A percentile compares a stretch with the other conserved stretches of the same genome.
phyloP scores from a whole-genome alignment of 2,329 filamentous ascomycete species.

The Geosmithia putterillii region DNA sequence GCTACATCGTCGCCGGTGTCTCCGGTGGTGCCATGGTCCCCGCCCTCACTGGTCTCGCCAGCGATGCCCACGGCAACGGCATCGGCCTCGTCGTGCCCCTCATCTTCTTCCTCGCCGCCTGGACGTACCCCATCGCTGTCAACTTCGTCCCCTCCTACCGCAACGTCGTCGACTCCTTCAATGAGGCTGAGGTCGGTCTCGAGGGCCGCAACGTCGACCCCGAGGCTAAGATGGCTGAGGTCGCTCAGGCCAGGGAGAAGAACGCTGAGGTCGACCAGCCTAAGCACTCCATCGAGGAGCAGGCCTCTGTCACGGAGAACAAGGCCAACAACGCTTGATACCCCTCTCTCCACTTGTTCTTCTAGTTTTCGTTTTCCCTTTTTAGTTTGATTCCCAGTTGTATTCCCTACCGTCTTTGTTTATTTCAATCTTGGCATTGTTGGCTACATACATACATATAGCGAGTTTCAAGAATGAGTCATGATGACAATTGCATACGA shows the following conservation, averaged over 20 bases:
- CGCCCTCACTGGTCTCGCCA: conserved; percentile 55
- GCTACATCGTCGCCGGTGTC: conserved; percentile 57
- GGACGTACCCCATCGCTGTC: conserved; percentile 44
- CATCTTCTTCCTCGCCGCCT: conserved; percentile 42
- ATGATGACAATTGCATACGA: no score
- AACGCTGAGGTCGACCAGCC: no score
- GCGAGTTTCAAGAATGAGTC: no score
- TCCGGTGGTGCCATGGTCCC: conserved; percentile 64
- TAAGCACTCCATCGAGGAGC: conserved; percentile 2
- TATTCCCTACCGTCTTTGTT: no score
- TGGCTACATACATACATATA: no score
- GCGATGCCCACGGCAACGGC: conserved; percentile 48
- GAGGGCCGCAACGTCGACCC: conserved; percentile 11
- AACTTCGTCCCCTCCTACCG: conserved; percentile 57
- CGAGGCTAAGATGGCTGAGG: conserved; percentile 4
- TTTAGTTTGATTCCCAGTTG: no score
- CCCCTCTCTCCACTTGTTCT: neutral
- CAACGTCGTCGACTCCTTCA: conserved; percentile 47
- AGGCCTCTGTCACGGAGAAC: neutral
- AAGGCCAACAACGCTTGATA: neutral
- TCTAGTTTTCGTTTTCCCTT: neutral
- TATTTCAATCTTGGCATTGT: no score
- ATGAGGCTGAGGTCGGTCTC: conserved; percentile 29
- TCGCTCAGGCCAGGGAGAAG: no score
- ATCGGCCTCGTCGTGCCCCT: conserved; percentile 56